Evolutionary conservation across 495 filamentous ascomycete species (phyloP), one percentile per base, ranked within the genome.

Genomic region (Glutinoglossum americanum): DNA sequence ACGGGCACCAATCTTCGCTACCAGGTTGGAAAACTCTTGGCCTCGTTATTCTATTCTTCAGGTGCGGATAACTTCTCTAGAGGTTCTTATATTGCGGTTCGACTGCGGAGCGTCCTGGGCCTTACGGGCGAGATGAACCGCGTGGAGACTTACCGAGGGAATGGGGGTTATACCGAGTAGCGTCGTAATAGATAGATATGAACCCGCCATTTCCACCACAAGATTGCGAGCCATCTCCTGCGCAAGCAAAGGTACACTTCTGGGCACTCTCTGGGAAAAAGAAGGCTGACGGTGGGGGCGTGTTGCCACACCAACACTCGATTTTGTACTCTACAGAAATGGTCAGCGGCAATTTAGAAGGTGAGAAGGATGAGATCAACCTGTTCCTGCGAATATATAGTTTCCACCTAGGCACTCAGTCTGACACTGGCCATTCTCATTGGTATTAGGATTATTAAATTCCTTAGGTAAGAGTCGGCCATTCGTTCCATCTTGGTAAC

Each of bases 151-250:
- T 33, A 33, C 30, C 9, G 9, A 33, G 30, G 30, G 3, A 4
- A 30, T 57, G 57, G 28, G 33, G 45, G 4, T 5, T 27, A 44
- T 60, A 73, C 59, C 61, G 63, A 10, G 64, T 65, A 11, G 59
- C 56, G 51, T 74, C 72, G 30, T 69, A 70, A 58, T 68, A 74
- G 33, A 73, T 55, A n/a, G 65, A 69, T 33, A 73, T 60, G 56
- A 68, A 71, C 6, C 60, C 60, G 3, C 71, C 72, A 49, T 66
- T 60, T 27, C 72, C 72, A 55, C 72, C 71, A 45, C 72, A 74
- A 9, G 66, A 66, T 58, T 73, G 67, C 11, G 61, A 62, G 0
- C 25, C 48, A 59, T 71, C 67, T 11, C 63, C 65, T 2, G 64
- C 60, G 58, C 71, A 73, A 21, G 59, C 55, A 37, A 63, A 71